These are phyloP conservation scores for Alternaria sp. DNA, from an alignment of 2,329 filamentous ascomycete species.

Conservation along the genomic window DNA sequence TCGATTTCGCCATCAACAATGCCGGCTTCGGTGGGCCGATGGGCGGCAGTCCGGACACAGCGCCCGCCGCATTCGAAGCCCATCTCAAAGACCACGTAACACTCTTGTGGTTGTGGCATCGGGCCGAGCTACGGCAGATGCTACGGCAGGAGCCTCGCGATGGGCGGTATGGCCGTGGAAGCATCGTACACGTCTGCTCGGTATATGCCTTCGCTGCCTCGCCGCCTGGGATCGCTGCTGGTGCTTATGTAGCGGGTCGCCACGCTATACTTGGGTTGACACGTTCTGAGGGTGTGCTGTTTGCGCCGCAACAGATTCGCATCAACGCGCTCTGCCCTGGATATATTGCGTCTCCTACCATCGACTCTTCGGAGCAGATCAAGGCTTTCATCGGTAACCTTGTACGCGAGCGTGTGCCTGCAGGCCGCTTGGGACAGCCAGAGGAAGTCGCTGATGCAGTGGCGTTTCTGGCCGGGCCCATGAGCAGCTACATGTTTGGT, in stretches of 20 bases:
- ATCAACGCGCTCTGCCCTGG: slow-evolving; percentile 66
- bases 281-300: slow-evolving; percentile 60
- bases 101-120: slow-evolving; percentile 64
- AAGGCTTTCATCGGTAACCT: slow-evolving; percentile 15
- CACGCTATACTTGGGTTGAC: slow-evolving; percentile 63
- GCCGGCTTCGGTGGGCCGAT: slow-evolving; percentile 58
- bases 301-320: slow-evolving; percentile 60
- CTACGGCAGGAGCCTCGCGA: slow-evolving; percentile 53
- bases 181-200: slow-evolving; percentile 62
- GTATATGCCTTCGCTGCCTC: slow-evolving; percentile 58
- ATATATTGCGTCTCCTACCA: slow-evolving; percentile 53
- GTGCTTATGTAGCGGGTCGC: slow-evolving; percentile 60
- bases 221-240: slow-evolving; percentile 34
- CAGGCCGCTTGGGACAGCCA: slow-evolving; percentile 14
- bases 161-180: slow-evolving; percentile 48
- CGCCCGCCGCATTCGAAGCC: slow-evolving; percentile 57
- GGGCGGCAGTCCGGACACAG: slow-evolving; percentile 54
- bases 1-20: slow-evolving; percentile 64
- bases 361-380: slow-evolving; percentile 18
- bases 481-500: slow-evolving; percentile 22
- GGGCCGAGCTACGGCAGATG: slow-evolving; percentile 60
- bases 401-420: slow-evolving; percentile 19
- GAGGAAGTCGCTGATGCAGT: slow-evolving; percentile 22
- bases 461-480: slow-evolving; percentile 17
- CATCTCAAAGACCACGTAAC: slow-evolving; percentile 62